Conservation (phyloP, 2,329 filamentous ascomycete species). For the Epicoccum nigrum region DNA sequence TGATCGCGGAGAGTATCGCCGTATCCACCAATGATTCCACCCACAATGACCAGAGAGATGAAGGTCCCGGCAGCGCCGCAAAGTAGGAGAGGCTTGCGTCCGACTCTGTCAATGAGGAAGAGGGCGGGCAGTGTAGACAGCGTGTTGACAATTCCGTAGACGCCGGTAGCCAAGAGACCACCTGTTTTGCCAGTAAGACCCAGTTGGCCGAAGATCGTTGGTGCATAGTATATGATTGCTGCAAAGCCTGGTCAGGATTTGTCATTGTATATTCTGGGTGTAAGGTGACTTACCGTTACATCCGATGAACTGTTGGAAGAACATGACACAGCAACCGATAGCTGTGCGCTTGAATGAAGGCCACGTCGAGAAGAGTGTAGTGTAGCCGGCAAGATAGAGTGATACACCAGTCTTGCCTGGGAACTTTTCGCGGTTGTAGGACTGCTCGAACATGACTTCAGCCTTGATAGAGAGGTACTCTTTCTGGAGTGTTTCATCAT, state of each 20-base stretch:
- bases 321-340: constrained; percentile 41
- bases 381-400: constrained; percentile 63
- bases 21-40: constrained; percentile 69
- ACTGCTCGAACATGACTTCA: constrained; percentile 63
- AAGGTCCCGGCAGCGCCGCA: constrained; percentile 73
- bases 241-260: not conserved
- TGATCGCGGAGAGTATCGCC: constrained; percentile 63
- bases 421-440: constrained; percentile 41
- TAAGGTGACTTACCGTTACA: constrained; percentile 66
- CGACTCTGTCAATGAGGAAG: constrained; percentile 68
- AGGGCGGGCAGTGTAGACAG: constrained; percentile 69
- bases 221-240: constrained; percentile 72
- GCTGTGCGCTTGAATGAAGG: constrained; percentile 50
- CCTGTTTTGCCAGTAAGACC: constrained; percentile 64
- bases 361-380: constrained; percentile 55
- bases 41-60: constrained; percentile 72
- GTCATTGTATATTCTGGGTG: too few species aligned
- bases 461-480: constrained; percentile 62
- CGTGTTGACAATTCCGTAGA: constrained; percentile 57
- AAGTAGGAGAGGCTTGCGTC: constrained; percentile 66
- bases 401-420: constrained; percentile 51
- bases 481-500: constrained; percentile 63
- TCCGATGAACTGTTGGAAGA: constrained; percentile 68
- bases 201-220: constrained; percentile 79
- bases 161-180: constrained; percentile 80